Evolutionary conservation across 2,329 filamentous ascomycete species (phyloP).

Genomic region (Paraconiothyrium brasiliense): DNA sequence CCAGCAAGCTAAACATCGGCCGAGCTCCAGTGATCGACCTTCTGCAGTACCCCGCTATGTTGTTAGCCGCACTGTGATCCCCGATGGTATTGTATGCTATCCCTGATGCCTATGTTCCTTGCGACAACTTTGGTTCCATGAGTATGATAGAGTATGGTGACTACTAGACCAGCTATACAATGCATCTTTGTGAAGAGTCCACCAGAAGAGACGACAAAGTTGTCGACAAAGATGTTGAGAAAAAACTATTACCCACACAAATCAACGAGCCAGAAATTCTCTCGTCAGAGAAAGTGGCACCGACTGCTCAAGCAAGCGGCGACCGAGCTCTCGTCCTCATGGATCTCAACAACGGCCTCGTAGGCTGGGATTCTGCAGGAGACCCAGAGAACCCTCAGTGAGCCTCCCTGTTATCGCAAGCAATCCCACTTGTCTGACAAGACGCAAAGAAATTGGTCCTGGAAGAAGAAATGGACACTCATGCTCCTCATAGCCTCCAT

Average conservation of each 20-base stretch:
- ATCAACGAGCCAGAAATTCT: neutral
- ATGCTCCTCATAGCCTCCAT: conserved; percentile 28
- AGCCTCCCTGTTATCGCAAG: neutral
- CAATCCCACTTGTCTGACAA: neutral
- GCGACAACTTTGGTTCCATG: neutral
- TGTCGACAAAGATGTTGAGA: conserved; percentile 15
- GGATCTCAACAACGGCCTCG: conserved; percentile 31
- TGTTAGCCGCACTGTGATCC: neutral
- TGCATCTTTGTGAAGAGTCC: neutral
- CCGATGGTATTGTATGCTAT: neutral
- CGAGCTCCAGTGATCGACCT: neutral
- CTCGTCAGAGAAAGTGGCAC: neutral
- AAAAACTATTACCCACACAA: neutral
- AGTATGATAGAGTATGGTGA: neutral
- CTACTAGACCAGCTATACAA: neutral
- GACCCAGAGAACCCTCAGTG: conserved; percentile 34
- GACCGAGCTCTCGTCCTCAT: conserved; percentile 23
- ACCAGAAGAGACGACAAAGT: neutral
- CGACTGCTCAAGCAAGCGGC: conserved; percentile 11
- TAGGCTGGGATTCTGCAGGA: conserved; percentile 36
- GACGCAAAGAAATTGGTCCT: conserved; percentile 25
- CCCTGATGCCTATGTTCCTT: neutral
- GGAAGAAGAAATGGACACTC: conserved; percentile 30
- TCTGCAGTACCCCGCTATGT: neutral
- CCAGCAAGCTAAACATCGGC: neutral